phyloP scores from a whole-genome alignment of 2,329 filamentous ascomycete species.

The Pseudocercospora fuligena region DNA sequence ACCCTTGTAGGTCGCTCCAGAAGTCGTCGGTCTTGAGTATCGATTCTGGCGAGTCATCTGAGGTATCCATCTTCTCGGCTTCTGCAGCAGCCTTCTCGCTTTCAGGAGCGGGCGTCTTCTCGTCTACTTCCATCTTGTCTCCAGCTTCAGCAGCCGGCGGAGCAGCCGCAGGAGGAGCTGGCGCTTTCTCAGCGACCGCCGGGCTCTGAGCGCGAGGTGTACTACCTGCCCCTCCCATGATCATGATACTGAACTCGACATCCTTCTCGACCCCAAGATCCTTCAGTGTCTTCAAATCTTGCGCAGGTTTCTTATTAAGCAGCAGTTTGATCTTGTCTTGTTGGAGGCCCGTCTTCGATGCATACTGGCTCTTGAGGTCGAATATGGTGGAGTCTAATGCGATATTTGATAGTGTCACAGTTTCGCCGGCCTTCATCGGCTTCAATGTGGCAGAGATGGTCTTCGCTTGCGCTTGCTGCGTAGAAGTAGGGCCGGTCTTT shows the following conservation, averaged over 20 bases:
- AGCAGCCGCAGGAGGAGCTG: conserved; percentile 44
- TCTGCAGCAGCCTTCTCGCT: conserved; percentile 43
- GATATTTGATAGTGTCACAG: conserved; percentile 66
- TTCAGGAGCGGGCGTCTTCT: conserved; percentile 34
- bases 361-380: conserved; percentile 75
- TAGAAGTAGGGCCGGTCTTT: conserved; percentile 45
- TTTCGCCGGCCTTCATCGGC: conserved; percentile 73
- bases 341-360: conserved; percentile 65
- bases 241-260: conserved; percentile 85
- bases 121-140: conserved; percentile 42
- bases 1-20: conserved; percentile 83
- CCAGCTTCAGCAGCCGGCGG: conserved; percentile 2
- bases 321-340: conserved; percentile 85
- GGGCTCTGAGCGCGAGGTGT: conserved; percentile 45
- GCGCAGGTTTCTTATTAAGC: conserved; percentile 82
- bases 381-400: conserved; percentile 73
- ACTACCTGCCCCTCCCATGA: conserved; percentile 65
- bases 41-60: conserved; percentile 47
- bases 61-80: conserved; percentile 60
- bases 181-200: conserved; percentile 41
- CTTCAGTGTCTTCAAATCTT: conserved; percentile 41
- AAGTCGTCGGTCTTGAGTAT: conserved; percentile 75
- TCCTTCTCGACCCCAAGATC: conserved; percentile 52
- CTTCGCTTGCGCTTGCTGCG: conserved; percentile 50
- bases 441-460: conserved; percentile 66